Percentiles rank a stretch among this genome's conserved stretches.
phyloP scores from a whole-genome alignment of 495 filamentous ascomycete genomes.

The Xylaria telfairii region DNA sequence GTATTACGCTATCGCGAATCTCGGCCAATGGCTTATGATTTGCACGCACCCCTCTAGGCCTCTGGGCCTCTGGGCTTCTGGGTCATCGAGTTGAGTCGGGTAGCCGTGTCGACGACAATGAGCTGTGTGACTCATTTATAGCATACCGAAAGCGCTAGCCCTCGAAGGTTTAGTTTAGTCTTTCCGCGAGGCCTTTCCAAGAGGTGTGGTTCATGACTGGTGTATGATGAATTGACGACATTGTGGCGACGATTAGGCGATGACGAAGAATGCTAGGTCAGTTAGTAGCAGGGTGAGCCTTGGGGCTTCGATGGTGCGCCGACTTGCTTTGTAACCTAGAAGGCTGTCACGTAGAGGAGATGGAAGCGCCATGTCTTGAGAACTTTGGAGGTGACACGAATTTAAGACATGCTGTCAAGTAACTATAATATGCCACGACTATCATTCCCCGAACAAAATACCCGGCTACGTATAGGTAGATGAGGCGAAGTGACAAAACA shows the following conservation, averaged over 20 bases:
- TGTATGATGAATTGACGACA: constrained; percentile 1
- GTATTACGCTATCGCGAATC: constrained; percentile 10
- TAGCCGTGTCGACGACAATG: background rate
- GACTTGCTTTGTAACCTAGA: background rate
- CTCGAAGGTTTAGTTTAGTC: background rate
- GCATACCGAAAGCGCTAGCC: background rate
- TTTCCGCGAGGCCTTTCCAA: background rate
- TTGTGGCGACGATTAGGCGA: background rate
- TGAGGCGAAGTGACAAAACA: background rate
- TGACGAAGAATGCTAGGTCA: background rate
- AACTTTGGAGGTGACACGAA: constrained; percentile 10
- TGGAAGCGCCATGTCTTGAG: background rate
- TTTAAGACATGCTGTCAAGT: constrained; percentile 15
- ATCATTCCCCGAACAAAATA: background rate
- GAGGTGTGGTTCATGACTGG: background rate
- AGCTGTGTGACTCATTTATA: constrained; percentile 9
- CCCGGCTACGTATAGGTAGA: background rate
- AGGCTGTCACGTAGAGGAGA: background rate
- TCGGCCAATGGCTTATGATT: constrained; percentile 10
- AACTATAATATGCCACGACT: too few species aligned
- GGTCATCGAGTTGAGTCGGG: background rate
- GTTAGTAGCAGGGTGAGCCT: background rate
- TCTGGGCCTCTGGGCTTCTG: too few species aligned
- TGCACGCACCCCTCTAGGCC: background rate
- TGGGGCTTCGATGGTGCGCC: background rate